Base-by-base conservation (phyloP, 83 land plant genomes). In the Picea abies region DNA sequence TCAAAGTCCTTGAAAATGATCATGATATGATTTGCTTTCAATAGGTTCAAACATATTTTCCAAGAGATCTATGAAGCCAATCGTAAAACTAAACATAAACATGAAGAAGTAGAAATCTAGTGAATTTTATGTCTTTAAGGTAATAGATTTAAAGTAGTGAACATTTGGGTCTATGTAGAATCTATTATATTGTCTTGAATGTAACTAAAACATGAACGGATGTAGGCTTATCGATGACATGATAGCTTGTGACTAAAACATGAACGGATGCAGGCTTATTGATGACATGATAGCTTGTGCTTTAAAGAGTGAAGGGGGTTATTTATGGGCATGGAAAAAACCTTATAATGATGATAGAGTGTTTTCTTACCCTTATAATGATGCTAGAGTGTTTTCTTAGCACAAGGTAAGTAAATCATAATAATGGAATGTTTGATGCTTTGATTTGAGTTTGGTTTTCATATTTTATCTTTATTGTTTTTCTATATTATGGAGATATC, bases 241-340 rank as follows among this genome's bases (percentile, higher is more conserved):
- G n/a, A n/a, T n/a, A n/a, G n/a, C n/a, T n/a, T 44, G 20, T 75
- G 32, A 6, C 16, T 20, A 8, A 79, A 79, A 37, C n/a, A n/a
- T n/a, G 96, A 94, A 96, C 83, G 98, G 94, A 85, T 97, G 94
- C 84, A 89, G 98, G 65, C 82, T 96, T 44, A 96, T 96, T 80
- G 97, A 96, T 91, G 98, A 96, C 86, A 96, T 96, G 98, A 97
- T 96, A 10, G 98, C 98, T 4, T 94, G 93, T 83, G 94, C 91
- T 32, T 29, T 96, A 9, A 94, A 96, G 82, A 96, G 97, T 82
- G 93, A 91, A 47, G 97, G 98, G 69, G 98, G 90, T 56, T 96
- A 94, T 85, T 95, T 96, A 39, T 96, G 98, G 98, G 97, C 98
- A 4, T 96, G 98, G 79, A 96, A 96, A 84, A 96, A 96, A 71